Percentiles rank a stretch among this genome's conserved stretches.
These are phyloP conservation scores for Plectranthus barbatus DNA, from an alignment of 257 asterid species.

Conservation along the genomic window DNA sequence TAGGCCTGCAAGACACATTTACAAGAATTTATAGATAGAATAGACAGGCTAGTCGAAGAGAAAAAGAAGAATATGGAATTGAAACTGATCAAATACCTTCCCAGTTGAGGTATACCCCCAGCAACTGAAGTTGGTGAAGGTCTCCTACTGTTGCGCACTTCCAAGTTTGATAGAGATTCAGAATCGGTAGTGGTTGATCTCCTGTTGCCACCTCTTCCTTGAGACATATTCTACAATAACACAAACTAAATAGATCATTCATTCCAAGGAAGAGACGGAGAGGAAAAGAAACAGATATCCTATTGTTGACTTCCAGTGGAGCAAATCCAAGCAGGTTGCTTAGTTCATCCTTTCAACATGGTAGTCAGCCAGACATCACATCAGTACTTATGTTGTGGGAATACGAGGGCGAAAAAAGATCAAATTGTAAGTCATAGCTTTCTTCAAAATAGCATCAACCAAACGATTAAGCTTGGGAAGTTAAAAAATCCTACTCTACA, in stretches of 20 bases:
- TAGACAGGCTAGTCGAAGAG: not conserved
- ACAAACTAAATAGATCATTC: not conserved
- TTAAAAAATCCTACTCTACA: not conserved
- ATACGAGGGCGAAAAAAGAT: not conserved
- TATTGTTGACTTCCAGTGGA: not conserved
- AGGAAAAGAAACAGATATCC: not conserved
- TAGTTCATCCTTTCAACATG: not conserved
- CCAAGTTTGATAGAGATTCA: slow-evolving; percentile 44
- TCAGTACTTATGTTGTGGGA: not conserved
- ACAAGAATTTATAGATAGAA: slow-evolving; percentile 15
- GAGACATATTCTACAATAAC: slow-evolving; percentile 58
- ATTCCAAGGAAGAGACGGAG: not conserved
- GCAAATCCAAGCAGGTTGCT: not conserved
- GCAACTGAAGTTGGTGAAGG: slow-evolving; percentile 66
- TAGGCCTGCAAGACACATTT: slow-evolving; percentile 49
- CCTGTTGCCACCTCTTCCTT: slow-evolving; percentile 54
- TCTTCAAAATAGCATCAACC: not conserved
- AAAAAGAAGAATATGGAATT: not conserved
- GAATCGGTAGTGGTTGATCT: slow-evolving; percentile 40
- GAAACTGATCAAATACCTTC: slow-evolving; percentile 45
- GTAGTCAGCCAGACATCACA: not conserved
- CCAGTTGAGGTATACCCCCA: slow-evolving; percentile 82
- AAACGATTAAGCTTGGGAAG: not conserved
- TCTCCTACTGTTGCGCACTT: slow-evolving; percentile 50
- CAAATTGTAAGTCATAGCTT: not conserved